Conservation (phyloP, 176 grass and related monocot species). For the Triticum turgidum region DNA sequence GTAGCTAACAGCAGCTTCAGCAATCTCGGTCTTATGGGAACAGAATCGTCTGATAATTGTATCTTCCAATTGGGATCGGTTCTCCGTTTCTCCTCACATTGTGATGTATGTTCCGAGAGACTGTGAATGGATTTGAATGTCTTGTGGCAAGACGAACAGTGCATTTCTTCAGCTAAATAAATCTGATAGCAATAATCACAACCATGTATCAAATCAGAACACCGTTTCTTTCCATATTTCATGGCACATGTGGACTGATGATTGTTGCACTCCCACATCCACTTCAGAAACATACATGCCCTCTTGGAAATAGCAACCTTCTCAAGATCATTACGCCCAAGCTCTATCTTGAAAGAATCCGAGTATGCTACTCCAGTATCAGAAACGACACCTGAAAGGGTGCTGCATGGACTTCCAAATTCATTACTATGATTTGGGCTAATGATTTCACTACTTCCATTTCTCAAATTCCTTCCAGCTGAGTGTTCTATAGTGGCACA, state of each 20-base stretch:
- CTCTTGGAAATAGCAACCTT: constrained; percentile 64
- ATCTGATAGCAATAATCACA: constrained; percentile 74
- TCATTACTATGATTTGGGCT: constrained; percentile 54
- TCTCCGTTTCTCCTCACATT: constrained; percentile 65
- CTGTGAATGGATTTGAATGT: constrained; percentile 65
- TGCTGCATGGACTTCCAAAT: constrained; percentile 83
- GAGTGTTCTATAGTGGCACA: constrained; percentile 5
- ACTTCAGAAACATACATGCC: constrained; percentile 61
- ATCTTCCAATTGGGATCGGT: constrained; percentile 61
- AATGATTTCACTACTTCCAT: constrained; percentile 43
- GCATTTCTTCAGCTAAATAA: constrained; percentile 70
- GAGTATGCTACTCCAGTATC: constrained; percentile 51
- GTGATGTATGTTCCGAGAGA: constrained; percentile 61
- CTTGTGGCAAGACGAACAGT: constrained; percentile 83
- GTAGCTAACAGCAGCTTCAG: constrained; percentile 67
- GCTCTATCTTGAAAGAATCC: constrained; percentile 74
- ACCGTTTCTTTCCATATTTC: constrained; percentile 67
- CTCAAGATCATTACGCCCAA: constrained; percentile 63
- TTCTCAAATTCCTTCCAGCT: constrained; percentile 42
- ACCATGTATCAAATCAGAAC: constrained; percentile 51
- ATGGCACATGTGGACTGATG: constrained; percentile 41
- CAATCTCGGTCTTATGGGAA: constrained; percentile 70
- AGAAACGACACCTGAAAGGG: constrained; percentile 52
- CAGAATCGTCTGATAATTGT: constrained; percentile 48
- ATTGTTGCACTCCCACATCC: constrained; percentile 76